These are phyloP conservation scores for Tremella yokohamensis DNA, from an alignment of 768 basidiomycete genomes.

Conservation along the genomic window DNA sequence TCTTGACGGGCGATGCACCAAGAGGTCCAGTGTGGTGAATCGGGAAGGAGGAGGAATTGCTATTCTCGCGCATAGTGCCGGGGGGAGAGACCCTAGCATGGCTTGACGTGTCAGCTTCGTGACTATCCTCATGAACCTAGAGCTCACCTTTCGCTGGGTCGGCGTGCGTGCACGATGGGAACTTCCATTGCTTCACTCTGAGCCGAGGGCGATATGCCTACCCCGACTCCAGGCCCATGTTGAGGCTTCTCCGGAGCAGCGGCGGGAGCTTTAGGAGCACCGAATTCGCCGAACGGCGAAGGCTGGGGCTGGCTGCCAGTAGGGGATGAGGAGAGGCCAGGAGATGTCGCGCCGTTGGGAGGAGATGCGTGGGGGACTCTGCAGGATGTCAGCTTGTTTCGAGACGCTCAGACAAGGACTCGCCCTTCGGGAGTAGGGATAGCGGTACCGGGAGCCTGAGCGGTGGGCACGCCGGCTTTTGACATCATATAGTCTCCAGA, in stretches of 20 bases:
- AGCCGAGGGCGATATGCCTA: constrained; percentile 42
- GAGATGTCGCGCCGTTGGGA: constrained; percentile 55
- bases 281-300: constrained; percentile 5
- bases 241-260: not conserved
- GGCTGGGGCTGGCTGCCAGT: constrained; percentile 17
- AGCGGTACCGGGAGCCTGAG: constrained; percentile 84
- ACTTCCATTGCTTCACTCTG: constrained; percentile 44
- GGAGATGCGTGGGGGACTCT: constrained; percentile 90
- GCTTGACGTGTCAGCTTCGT: not conserved
- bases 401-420: constrained; percentile 46
- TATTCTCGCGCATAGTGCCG: constrained; percentile 27
- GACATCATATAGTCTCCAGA: constrained; percentile 97
- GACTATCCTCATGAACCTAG: not conserved
- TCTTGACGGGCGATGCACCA: constrained; percentile 44
- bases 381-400: constrained; percentile 9
- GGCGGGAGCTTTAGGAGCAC: not conserved
- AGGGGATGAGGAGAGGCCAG: constrained; percentile 30
- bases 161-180: constrained; percentile 21
- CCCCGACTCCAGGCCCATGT: constrained; percentile 23
- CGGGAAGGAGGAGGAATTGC: constrained; percentile 32
- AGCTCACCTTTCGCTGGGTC: constrained; percentile 38
- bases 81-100: constrained; percentile 33
- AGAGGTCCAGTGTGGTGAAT: constrained; percentile 34
- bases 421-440: constrained; percentile 98
- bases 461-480: constrained; percentile 84